Conservation (phyloP, 192 early-diverging fungal genomes). For the Helicostylum pulchrum region DNA sequence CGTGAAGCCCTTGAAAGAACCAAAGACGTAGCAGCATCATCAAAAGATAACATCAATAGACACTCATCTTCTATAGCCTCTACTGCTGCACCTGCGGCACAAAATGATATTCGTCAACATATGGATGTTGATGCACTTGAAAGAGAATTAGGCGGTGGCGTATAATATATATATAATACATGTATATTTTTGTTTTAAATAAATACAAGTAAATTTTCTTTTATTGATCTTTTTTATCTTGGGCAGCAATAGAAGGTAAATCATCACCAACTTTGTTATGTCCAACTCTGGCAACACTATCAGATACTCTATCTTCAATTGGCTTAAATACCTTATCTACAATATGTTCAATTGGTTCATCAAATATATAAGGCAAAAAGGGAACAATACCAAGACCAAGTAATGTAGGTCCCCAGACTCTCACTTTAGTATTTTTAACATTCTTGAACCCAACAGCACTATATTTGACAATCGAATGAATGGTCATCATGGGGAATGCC, state of each 20-base stretch:
- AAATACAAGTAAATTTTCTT: background rate
- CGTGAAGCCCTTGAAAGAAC: constrained; percentile 41
- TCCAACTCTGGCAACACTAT: constrained; percentile 21
- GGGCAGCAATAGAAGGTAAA: background rate
- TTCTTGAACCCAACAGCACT: constrained; percentile 43
- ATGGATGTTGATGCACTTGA: constrained; percentile 58
- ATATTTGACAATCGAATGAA: constrained; percentile 65
- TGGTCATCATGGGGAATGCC: constrained; percentile 57
- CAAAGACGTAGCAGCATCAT: constrained; percentile 21
- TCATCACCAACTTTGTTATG: constrained; percentile 16
- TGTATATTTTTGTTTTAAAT: constrained; percentile 1
- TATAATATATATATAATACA: background rate
- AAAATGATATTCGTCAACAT: constrained; percentile 31
- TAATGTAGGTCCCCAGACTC: constrained; percentile 58
- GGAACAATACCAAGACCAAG: constrained; percentile 61
- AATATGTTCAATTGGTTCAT: constrained; percentile 57
- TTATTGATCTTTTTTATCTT: constrained; percentile 8
- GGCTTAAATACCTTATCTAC: constrained; percentile 60
- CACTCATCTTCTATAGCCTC: constrained; percentile 43
- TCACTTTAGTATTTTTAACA: constrained; percentile 30
- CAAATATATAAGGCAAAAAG: constrained; percentile 59
- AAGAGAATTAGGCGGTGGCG: constrained; percentile 46
- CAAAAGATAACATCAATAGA: constrained; percentile 34
- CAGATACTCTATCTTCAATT: constrained; percentile 30
- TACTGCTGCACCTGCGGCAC: constrained; percentile 37